phyloP scores from a whole-genome alignment of 306 rosid genomes.

The Albizia julibrissin region DNA sequence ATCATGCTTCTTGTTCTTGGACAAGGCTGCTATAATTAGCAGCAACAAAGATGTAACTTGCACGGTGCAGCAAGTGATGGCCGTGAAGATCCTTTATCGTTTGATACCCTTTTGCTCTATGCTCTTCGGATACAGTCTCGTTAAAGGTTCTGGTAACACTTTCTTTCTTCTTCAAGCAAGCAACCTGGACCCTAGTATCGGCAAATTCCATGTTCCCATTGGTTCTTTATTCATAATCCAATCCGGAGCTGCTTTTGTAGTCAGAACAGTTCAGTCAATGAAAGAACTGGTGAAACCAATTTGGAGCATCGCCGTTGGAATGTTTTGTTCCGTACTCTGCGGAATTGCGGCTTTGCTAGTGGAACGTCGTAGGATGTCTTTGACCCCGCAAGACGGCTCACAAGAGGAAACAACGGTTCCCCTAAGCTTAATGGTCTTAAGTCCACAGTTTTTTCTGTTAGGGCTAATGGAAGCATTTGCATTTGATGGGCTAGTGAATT shows the following conservation, averaged over 20 bases:
- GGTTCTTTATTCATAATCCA: not conserved
- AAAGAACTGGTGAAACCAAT: not conserved
- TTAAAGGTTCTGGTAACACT: not conserved
- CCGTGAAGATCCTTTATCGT: not conserved
- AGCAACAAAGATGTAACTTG: not conserved
- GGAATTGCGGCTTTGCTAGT: not conserved
- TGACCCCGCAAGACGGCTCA: not conserved
- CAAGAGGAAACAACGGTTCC: not conserved
- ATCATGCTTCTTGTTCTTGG: not conserved
- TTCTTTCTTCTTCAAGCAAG: not conserved
- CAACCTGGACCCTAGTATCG: not conserved
- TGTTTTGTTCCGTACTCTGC: slow-evolving; percentile 6
- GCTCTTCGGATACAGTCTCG: not conserved
- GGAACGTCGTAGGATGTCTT: not conserved
- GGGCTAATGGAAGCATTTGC: too few species aligned
- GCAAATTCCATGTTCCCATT: not conserved
- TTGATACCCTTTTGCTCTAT: not conserved
- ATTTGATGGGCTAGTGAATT: too few species aligned
- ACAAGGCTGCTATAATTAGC: not conserved
- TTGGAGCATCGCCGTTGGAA: not conserved
- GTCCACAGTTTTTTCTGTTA: too few species aligned
- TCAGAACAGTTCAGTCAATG: not conserved
- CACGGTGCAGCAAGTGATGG: not conserved
- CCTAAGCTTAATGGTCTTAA: not conserved
- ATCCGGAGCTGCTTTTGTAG: not conserved